Evolutionary conservation across 495 filamentous ascomycete species (phyloP), one percentile per base, ranked within the genome.

Genomic region (Lepraria neglecta): DNA sequence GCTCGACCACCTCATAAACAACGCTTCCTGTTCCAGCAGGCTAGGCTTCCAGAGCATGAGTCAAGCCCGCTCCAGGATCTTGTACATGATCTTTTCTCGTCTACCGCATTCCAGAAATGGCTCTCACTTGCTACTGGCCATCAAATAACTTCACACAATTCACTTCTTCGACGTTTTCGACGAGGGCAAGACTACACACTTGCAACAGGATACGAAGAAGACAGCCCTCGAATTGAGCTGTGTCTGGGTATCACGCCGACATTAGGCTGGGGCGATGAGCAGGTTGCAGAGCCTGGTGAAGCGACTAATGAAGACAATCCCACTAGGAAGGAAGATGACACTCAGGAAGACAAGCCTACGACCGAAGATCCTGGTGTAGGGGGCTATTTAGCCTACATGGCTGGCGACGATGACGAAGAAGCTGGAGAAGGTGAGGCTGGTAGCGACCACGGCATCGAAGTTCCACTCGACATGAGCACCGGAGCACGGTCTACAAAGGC

Each of bases 1-100:
- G 89, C 94, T 24, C 79, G 84, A 15, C 94, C 94, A 38, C 94
- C 94, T 3, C 92, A 97, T 74, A 99, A 97, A 73, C 91, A 96
- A 67, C 89, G 91, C 4, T 99, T 87, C 74, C 74, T 95, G 12
- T 99, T 90, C 73, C 82, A 89, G 45, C 83, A 91, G 58, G 65
- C 75, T 14, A 70, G 76, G 1, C 68, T 67, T 10, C 15, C 31
- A n/a, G 40, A 67, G 6, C 48, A 30, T 44, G 54, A 71, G 62
- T 68, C 75, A 9, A 74, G 78, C n/a, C 90, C 91, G 0, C 76
- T 94, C 51, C 81, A 85, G 58, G 88, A 89, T 67, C 75, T 97
- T 15, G 67, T 96, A 21, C 82, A 92, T 54, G 80, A 86, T 14
- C 77, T 97, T 24, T 77, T 97, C 45, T 90, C 94, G 0, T 92